Percentiles rank a stretch among this genome's conserved stretches.
phyloP scores from a whole-genome alignment of 202 grass and related monocot species.

The Carex sylvatica region DNA sequence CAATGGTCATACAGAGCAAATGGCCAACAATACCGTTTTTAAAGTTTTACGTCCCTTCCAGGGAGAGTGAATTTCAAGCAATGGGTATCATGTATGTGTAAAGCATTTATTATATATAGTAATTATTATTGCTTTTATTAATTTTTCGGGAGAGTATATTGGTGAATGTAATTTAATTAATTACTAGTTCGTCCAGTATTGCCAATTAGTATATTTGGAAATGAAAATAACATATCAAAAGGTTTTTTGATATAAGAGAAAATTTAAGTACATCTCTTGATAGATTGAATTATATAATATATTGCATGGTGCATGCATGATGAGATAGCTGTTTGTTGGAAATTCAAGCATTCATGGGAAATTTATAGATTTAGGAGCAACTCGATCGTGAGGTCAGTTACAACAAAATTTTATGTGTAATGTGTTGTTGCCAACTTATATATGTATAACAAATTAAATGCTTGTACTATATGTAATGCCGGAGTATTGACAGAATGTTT shows the following conservation, averaged over 20 bases:
- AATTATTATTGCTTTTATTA: background rate
- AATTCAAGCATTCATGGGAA: background rate
- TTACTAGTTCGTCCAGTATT: background rate
- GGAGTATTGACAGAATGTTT: background rate
- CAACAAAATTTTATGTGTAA: background rate
- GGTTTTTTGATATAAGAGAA: too few relatives aligned
- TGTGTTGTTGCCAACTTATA: background rate
- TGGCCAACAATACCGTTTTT: conserved; percentile 3
- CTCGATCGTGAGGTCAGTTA: background rate
- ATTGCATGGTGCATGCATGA: background rate
- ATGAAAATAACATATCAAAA: too few relatives aligned
- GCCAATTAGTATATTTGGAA: too few relatives aligned
- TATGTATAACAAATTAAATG: background rate
- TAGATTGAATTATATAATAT: background rate
- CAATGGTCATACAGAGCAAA: background rate
- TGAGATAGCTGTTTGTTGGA: background rate
- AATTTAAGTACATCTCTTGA: too few relatives aligned
- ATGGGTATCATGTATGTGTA: background rate
- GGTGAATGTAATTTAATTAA: background rate
- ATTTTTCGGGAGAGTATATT: background rate
- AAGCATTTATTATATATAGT: background rate
- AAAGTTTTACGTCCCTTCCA: background rate
- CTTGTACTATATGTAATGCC: background rate
- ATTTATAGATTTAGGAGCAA: background rate
- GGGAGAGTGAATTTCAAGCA: conserved; percentile 15